Base-by-base conservation (phyloP, 371 early-diverging fungal genomes). In the Mortierella sp. region DNA sequence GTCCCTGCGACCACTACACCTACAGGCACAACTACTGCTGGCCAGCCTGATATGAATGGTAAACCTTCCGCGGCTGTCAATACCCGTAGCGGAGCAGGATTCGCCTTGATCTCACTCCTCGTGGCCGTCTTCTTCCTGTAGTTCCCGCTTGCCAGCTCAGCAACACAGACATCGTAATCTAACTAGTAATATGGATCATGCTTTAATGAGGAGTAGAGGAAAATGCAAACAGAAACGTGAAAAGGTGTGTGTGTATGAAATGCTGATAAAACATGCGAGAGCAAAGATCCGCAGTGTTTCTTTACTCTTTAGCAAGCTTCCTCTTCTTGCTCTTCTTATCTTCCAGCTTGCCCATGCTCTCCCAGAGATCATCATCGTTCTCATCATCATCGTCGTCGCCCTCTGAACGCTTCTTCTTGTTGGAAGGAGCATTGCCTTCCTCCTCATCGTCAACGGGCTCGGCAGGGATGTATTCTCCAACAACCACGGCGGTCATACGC, bases 401-500 rank as follows among this genome's bases (percentile, higher is more conserved):
- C 24, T 82, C 82, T 26, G 76, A 31, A 43, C 64, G 64, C 53
- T 72, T 82, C 54, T 72, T 79, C 16, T 34, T 57, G n/a, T 24
- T 75, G 3, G 21, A 16, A 40, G 21, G 10, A 54, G 21, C 50
- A 19, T 31, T 69, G 2, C 72, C 77, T 3, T 83, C 79, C 37
- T 87, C 85, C 40, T 91, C 90, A 26, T 88, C 88, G 10, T 90
- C 90, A 69, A 50, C 80, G 44, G 67, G 84, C 75, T 74, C 80
- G 69, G 73, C 87, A 78, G 73, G 88, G 71, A 43, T 89, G 26
- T 83, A 88, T 73, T 93, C 90, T 74, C 96, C 96, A 74, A 94
- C 93, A 43, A 95, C 76, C 0, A 97, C 80, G 34, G 91, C 87
- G 4, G 93, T 93, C 73, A 96, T 88, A 11, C 95, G 89, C 82